Conservation (phyloP, 805 yeast species). For the Pichia insulana region DNA sequence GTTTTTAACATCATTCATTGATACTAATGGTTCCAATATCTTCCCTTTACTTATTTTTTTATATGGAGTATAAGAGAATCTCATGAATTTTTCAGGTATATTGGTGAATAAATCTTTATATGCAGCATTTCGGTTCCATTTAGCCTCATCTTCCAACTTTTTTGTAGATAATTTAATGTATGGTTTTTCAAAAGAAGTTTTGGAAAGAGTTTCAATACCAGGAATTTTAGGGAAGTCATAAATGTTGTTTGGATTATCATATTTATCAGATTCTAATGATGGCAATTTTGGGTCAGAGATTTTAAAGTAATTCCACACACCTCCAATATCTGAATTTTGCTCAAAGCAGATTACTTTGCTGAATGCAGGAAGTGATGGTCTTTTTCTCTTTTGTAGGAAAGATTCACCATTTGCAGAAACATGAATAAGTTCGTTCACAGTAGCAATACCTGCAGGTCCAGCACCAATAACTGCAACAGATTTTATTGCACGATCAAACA, state of each 20-base stretch:
- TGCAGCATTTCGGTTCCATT: slow-evolving; percentile 34
- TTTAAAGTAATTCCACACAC: slow-evolving; percentile 28
- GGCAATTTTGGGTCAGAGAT: slow-evolving; percentile 19
- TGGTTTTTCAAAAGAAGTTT: slow-evolving; percentile 29
- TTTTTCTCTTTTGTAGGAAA: not conserved
- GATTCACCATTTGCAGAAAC: slow-evolving; percentile 24
- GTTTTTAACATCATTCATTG: slow-evolving; percentile 15
- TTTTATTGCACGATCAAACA: not conserved
- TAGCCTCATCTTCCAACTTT: slow-evolving; percentile 14
- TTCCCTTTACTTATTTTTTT: slow-evolving; percentile 5
- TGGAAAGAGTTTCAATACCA: slow-evolving; percentile 13
- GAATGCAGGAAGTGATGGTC: slow-evolving; percentile 23
- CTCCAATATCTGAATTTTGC: slow-evolving; percentile 32
- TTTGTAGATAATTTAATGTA: slow-evolving; percentile 10
- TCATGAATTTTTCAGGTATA: slow-evolving; percentile 32
- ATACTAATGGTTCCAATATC: slow-evolving; percentile 9
- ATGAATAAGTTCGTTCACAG: slow-evolving; percentile 27
- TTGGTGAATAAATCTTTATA: slow-evolving; percentile 34
- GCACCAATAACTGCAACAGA: slow-evolving; percentile 32
- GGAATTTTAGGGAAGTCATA: slow-evolving; percentile 10
- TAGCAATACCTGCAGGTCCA: slow-evolving; percentile 33
- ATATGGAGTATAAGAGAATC: slow-evolving; percentile 28
- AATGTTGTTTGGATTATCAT: slow-evolving; percentile 14
- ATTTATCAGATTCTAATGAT: slow-evolving; percentile 2
- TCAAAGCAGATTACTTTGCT: slow-evolving; percentile 32